Percentiles rank a stretch among this genome's conserved stretches.
These are phyloP conservation scores for Citrus cavaleriei DNA, from an alignment of 345 rosid species.

Conservation along the genomic window DNA sequence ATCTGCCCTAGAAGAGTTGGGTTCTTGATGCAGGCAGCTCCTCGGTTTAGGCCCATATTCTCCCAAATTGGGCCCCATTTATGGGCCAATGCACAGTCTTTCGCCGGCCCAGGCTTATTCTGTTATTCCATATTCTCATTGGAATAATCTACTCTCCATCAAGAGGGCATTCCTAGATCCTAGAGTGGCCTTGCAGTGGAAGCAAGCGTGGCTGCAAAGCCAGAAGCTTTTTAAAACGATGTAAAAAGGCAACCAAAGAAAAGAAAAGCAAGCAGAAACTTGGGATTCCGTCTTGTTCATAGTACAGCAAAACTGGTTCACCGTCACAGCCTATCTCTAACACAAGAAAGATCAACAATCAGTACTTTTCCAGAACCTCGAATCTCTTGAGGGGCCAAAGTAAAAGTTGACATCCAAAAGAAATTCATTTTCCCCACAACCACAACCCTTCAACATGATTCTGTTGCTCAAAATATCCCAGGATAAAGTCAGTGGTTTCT, in stretches of 20 bases:
- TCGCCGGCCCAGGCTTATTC: too few species aligned
- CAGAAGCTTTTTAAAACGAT: neutral
- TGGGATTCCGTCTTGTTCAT: neutral
- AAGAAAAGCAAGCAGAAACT: neutral
- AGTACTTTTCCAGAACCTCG: constrained; percentile 3
- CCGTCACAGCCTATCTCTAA: neutral
- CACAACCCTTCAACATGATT: constrained; percentile 8
- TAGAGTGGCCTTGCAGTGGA: neutral
- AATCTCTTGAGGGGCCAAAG: constrained; percentile 8
- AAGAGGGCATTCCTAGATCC: neutral
- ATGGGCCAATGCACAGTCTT: too few species aligned
- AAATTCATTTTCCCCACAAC: constrained; percentile 15
- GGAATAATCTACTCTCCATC: too few species aligned
- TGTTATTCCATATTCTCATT: too few species aligned
- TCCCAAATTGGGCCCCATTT: too few species aligned
- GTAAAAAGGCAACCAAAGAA: neutral
- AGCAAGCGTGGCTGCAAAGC: neutral
- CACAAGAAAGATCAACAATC: neutral
- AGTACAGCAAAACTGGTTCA: neutral
- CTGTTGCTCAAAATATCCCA: constrained; percentile 10
- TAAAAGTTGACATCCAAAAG: constrained; percentile 1
- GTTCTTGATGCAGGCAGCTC: too few species aligned
- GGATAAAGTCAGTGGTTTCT: constrained; percentile 16
- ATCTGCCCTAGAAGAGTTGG: too few species aligned
- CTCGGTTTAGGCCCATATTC: too few species aligned